Evolutionary conservation across 169 alveolate genomes (phyloP).

Genomic region (Babesia bovis): DNA sequence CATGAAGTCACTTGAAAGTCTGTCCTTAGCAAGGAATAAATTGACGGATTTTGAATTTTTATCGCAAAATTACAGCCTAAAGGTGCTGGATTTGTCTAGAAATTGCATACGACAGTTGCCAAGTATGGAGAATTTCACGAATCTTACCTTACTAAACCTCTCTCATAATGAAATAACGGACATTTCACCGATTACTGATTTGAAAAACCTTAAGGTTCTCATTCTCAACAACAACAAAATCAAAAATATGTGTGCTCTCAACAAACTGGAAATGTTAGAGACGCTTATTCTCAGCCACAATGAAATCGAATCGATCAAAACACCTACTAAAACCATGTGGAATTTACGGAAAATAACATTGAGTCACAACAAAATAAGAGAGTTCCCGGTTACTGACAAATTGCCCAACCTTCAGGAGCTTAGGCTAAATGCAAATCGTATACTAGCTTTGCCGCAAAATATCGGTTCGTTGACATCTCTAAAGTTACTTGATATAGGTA

Average conservation of each 20-base stretch:
- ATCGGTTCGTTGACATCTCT: constrained; percentile 27
- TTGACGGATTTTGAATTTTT: constrained; percentile 63
- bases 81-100: constrained; percentile 64
- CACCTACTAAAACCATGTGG: constrained; percentile 63
- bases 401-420: constrained; percentile 50
- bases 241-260: constrained; percentile 67
- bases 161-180: constrained; percentile 48
- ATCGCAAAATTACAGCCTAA: constrained; percentile 58
- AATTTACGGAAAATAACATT: constrained; percentile 69
- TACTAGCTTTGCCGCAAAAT: constrained; percentile 50
- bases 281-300: constrained; percentile 71
- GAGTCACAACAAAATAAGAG: constrained; percentile 68
- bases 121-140: constrained; percentile 24
- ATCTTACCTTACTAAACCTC: constrained; percentile 47
- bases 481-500: constrained; percentile 51
- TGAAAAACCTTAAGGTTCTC: constrained; percentile 35
- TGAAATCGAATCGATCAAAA: constrained; percentile 51
- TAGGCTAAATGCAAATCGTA: constrained; percentile 52
- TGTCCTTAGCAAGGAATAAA: constrained; percentile 63
- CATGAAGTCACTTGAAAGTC: constrained; percentile 67
- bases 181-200: constrained; percentile 24
- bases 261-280: constrained; percentile 65
- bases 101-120: constrained; percentile 59
- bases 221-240: constrained; percentile 62
- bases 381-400: constrained; percentile 52